Conservation (phyloP, 306 rosid genomes). For the Trifolium repens region DNA sequence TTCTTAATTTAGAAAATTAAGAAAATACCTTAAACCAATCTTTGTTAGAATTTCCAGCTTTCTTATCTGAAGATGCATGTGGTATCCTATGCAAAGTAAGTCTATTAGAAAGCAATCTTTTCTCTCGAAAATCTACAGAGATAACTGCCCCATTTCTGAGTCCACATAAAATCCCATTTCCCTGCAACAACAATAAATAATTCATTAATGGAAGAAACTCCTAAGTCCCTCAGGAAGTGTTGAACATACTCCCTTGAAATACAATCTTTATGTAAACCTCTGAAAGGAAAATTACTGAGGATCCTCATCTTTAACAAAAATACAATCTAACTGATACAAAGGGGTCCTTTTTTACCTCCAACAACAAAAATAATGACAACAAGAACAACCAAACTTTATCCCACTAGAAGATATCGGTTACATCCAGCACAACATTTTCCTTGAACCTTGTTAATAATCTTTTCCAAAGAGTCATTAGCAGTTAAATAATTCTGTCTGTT, state of each 20-base stretch:
- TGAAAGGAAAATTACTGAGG: background rate
- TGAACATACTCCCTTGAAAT: background rate
- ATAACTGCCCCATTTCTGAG: slow-evolving; percentile 92
- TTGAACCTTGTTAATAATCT: background rate
- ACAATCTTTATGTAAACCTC: background rate
- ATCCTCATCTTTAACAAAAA: background rate
- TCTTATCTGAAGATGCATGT: slow-evolving; percentile 42
- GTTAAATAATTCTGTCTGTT: background rate
- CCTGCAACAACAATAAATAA: slow-evolving; percentile 54
- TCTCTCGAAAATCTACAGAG: slow-evolving; percentile 76
- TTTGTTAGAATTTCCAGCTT: slow-evolving; percentile 49
- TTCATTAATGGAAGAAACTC: slow-evolving; percentile 2
- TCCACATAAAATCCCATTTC: slow-evolving; percentile 84
- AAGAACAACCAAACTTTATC: background rate
- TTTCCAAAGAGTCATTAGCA: background rate
- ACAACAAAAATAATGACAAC: background rate
- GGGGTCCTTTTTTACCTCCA: background rate
- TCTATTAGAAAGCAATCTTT: slow-evolving; percentile 52
- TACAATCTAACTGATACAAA: background rate
- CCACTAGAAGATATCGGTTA: background rate
- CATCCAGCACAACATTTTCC: background rate
- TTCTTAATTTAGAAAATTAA: slow-evolving; percentile 7
- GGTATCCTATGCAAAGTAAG: slow-evolving; percentile 56
- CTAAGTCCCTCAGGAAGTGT: slow-evolving; percentile 1
- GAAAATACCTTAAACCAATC: slow-evolving; percentile 69